Evolutionary conservation across 768 basidiomycete species (phyloP), one percentile per base, ranked within the genome.

Genomic region (Mycena latifolia): DNA sequence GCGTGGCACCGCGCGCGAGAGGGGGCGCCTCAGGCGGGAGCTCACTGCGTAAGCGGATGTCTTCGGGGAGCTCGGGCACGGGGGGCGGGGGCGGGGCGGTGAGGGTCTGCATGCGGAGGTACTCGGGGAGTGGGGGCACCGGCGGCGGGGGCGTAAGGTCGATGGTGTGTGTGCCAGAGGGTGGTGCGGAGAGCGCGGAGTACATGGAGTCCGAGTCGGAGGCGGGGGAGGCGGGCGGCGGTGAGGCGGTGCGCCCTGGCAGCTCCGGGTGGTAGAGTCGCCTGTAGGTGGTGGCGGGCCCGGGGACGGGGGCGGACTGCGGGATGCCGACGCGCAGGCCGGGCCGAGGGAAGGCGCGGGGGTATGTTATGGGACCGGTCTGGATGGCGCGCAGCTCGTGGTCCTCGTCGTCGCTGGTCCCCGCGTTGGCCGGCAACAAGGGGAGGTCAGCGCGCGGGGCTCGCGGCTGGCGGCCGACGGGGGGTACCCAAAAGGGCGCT

Each of bases 21-120:
- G 69, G 69, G 18, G 52, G 25, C 39, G 47, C 53, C 54, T 70
- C 69, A 0, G 61, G 65, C 8, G 69, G 61, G 2, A 70, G 69
- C 54, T 51, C 41, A 33, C 47, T 51, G 35, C 35, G 69, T 20
- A 17, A 17, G 43, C 7, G n/a, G 8, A 22, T 5, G 43, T n/a
- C n/a, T n/a, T n/a, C n/a, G n/a, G n/a, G n/a, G n/a, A 7, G n/a
- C n/a, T 45, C 43, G 18, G 14, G 33, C 8, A 35, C 14, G 33
- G 33, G 33, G 8, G 33, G 14, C 6, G 33, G 6, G 33, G 6
- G 33, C 33, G 33, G 33, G 33, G 33, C n/a, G n/a, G n/a, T n/a
- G n/a, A n/a, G n/a, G n/a, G n/a, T n/a, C n/a, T n/a, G 33, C 11
- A 55, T 60, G 46, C 55, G 61, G 27, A 57, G 50, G 55, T 62